These are phyloP conservation scores for Mucor lusitanicus DNA, from an alignment of 371 early-diverging fungal genomes.

Conservation along the genomic window DNA sequence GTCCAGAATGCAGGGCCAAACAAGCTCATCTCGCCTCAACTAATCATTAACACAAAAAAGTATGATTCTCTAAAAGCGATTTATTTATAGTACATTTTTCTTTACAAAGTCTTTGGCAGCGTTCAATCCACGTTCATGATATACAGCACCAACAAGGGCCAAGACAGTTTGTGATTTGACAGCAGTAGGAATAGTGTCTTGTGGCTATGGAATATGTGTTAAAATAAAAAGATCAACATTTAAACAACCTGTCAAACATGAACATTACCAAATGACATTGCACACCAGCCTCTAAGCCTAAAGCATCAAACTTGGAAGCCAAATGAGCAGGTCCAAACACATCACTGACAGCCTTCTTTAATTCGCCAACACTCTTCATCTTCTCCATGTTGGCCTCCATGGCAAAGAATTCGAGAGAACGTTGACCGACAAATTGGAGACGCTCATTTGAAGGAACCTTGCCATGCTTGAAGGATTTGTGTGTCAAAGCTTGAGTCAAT, in stretches of 20 bases:
- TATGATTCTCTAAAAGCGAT: conserved; percentile 1
- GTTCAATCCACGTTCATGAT: conserved; percentile 30
- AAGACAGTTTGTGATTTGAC: conserved; percentile 22
- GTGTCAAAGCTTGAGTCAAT: conserved; percentile 64
- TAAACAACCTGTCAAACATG: neutral
- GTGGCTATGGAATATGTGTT: conserved; percentile 5
- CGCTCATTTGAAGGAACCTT: conserved; percentile 66
- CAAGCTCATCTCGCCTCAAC: too few species aligned
- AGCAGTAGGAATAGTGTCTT: neutral
- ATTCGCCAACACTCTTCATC: conserved; percentile 13
- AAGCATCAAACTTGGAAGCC: conserved; percentile 30
- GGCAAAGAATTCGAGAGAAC: conserved; percentile 38
- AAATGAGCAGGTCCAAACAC: conserved; percentile 13
- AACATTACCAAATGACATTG: conserved; percentile 40
- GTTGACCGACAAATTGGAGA: conserved; percentile 60
- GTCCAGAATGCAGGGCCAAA: too few species aligned
- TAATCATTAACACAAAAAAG: too few species aligned
- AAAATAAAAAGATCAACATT: neutral
- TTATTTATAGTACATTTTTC: conserved; percentile 17
- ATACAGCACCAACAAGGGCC: conserved; percentile 27
- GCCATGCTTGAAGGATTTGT: conserved; percentile 69
- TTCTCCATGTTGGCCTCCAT: conserved; percentile 22
- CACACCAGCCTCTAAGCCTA: conserved; percentile 33
- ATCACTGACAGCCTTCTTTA: conserved; percentile 11
- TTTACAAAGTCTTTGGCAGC: conserved; percentile 29